Evolutionary conservation across 192 early-diverging fungal genomes (phyloP).

Genomic region (Funneliformis geosporum): DNA sequence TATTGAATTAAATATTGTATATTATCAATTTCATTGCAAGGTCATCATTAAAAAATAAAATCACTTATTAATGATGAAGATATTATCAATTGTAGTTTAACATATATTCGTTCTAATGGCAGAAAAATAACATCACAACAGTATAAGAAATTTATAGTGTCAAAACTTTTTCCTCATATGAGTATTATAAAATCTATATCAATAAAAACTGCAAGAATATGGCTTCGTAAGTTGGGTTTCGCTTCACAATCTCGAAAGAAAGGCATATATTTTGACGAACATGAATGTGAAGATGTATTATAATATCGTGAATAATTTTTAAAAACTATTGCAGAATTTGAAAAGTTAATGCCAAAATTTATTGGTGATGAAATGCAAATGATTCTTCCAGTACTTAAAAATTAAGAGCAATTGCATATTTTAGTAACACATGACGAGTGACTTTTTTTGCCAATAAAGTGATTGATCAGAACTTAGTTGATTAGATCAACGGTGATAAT

Average conservation of each 20-base stretch:
- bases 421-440: no score
- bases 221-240: not conserved
- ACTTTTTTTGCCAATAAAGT: no score
- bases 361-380: not conserved
- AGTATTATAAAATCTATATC: not conserved
- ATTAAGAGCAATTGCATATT: not conserved
- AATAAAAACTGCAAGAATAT: not conserved
- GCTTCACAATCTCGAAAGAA: not conserved
- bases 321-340: no score
- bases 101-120: not conserved
- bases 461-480: no score
- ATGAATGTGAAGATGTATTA: no score
- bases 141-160: not conserved
- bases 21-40: not conserved
- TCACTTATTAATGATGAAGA: constrained; percentile 8
- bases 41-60: not conserved
- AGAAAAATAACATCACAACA: not conserved
- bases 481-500: no score
- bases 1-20: no score
- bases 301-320: no score
- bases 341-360: no score
- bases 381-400: not conserved
- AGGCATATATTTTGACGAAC: not conserved
- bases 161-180: not conserved
- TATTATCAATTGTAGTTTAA: not conserved